Base-by-base conservation (phyloP, 768 basidiomycete species). In the Antrodiella citrinella region DNA sequence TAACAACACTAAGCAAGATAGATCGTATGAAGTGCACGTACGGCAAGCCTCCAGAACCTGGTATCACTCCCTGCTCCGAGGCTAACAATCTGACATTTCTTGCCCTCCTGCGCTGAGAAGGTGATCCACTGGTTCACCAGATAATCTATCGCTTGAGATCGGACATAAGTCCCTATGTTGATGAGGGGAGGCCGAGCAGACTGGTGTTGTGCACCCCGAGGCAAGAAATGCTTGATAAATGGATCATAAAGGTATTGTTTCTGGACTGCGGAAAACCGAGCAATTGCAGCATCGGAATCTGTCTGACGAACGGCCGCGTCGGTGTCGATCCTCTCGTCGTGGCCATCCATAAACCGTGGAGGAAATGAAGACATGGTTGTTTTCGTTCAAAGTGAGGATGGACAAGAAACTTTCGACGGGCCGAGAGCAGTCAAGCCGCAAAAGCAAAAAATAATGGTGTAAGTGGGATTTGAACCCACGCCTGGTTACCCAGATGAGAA, bases 31-130 rank as follows among this genome's bases (percentile, higher is more conserved):
- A 15, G 15, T 35, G 5, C 15, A 77, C 86, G 69, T 69, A 91
- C 91, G 70, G 74, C 77, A 58, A 95, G 70, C 50, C 93, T 75
- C 93, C 95, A 99, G 64, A 89, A 98, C 48, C 96, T 72, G 2
- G 92, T 92, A 68, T 99, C 96, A 59, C 91, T 97, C 20, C 96
- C 96, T 1, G 94, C 87, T 0, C 96, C 96, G 24, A 97, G 66
- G 65, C 90, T 95, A n/a, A 98, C 78, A 48, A 98, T 84, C 72
- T 98, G 96, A 56, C 80, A 83, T 51, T 63, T 62, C 52, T 66
- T 73, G n/a, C 67, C 73, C 7, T 69, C 69, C 19, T 58, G 60
- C 39, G 65, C 61, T 1, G 75, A 72, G 15, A 73, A 57, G 15
- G 69, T 64, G 19, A 91, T 57, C 77, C 87, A 93, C 43, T 72